These are phyloP conservation scores for Podospora sp. DNA, from an alignment of 495 filamentous ascomycete species.

Conservation along the genomic window DNA sequence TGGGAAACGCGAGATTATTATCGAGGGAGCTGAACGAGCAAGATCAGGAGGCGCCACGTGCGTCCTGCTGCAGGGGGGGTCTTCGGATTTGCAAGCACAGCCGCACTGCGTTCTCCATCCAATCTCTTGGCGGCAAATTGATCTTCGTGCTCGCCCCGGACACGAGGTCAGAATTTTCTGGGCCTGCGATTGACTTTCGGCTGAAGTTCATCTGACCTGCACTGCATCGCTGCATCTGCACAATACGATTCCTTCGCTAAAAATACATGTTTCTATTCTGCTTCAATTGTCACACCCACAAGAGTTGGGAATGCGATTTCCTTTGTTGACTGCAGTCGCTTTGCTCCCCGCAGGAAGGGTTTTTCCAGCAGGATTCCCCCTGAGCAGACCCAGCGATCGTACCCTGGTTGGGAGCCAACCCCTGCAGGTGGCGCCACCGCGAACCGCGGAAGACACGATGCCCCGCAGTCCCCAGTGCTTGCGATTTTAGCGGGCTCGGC, in stretches of 20 bases:
- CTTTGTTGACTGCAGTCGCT: not conserved
- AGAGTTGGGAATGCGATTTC: not conserved
- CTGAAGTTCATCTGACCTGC: not conserved
- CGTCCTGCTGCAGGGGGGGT: conserved; percentile 18
- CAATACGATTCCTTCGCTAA: not conserved
- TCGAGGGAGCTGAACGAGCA: conserved; percentile 5
- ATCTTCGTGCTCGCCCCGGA: conserved; percentile 17
- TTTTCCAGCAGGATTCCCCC: not conserved
- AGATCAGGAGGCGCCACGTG: conserved; percentile 19
- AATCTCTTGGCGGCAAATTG: conserved; percentile 23
- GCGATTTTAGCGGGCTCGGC: not conserved
- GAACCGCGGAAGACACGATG: conserved; percentile 1
- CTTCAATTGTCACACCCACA: not conserved
- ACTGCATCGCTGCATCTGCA: not conserved
- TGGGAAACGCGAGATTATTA: conserved; percentile 4
- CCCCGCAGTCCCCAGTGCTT: conserved; percentile 4
- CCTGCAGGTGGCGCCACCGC: not conserved
- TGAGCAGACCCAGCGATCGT: not conserved
- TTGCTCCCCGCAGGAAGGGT: not conserved
- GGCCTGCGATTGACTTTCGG: not conserved
- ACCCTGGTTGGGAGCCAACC: not conserved
- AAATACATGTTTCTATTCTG: not conserved
- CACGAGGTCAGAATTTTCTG: conserved; percentile 3
- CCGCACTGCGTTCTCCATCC: conserved; percentile 14
- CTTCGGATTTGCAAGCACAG: conserved; percentile 15